Conservation (phyloP, 257 asterid species). For the Solanum pinnatisectum region DNA sequence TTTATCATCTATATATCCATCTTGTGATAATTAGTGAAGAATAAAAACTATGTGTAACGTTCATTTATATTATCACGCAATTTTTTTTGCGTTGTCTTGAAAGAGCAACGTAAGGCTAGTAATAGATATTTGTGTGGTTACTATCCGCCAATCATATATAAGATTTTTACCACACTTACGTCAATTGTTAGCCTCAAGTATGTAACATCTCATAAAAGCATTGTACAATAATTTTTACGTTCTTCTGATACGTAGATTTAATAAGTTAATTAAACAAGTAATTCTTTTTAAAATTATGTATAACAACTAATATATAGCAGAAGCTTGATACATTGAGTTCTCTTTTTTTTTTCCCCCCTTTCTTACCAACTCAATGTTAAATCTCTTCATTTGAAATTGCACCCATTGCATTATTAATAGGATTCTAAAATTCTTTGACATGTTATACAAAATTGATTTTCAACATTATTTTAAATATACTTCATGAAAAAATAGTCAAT, state of each 20-base stretch:
- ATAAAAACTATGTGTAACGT: background rate
- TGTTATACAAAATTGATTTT: background rate
- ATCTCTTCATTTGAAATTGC: background rate
- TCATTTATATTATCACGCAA: background rate
- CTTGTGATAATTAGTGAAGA: background rate
- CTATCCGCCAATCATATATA: too few species aligned
- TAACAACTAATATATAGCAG: background rate
- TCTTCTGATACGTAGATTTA: too few species aligned
- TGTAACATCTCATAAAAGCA: too few species aligned
- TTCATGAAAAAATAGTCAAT: background rate
- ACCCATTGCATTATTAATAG: background rate
- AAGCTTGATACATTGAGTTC: background rate
- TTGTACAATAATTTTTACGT: too few species aligned
- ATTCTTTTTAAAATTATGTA: background rate
- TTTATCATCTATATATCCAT: background rate
- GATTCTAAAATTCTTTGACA: background rate
- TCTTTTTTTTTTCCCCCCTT: rapidly evolving
- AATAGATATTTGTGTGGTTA: too few species aligned
- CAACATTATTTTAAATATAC: background rate
- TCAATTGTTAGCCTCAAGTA: too few species aligned
- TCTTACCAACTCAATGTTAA: background rate
- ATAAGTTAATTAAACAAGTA: too few species aligned
- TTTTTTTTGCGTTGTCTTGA: background rate
- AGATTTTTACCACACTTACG: too few species aligned
- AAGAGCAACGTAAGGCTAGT: background rate